A percentile compares a stretch with the other conserved stretches of the same genome.
These are phyloP conservation scores for Zygosaccharomyces rouxii DNA, from an alignment of 805 yeast genomes.

Conservation along the genomic window DNA sequence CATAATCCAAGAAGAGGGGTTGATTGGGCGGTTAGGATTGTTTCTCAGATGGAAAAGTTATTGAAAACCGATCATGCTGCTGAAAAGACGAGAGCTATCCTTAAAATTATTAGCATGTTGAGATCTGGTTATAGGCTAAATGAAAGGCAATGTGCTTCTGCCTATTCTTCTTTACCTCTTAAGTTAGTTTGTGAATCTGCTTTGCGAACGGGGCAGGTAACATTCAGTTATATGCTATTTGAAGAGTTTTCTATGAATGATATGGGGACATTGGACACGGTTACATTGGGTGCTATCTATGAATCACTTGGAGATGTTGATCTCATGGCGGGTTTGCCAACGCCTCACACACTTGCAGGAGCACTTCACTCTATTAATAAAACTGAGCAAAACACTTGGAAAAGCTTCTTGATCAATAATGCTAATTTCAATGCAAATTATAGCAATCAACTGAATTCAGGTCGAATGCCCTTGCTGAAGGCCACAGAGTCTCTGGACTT, in stretches of 20 bases:
- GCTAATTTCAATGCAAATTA: conserved; percentile 50
- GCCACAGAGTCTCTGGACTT: conserved; percentile 51
- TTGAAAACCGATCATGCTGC: conserved; percentile 4
- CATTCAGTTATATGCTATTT: conserved; percentile 35
- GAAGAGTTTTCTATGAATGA: conserved; percentile 31
- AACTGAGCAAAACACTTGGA: conserved; percentile 35
- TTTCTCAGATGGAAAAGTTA: conserved; percentile 6
- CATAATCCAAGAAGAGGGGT: conserved; percentile 12
- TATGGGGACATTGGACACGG: conserved; percentile 9
- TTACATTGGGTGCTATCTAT: conserved; percentile 39
- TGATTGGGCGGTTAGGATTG: conserved; percentile 12
- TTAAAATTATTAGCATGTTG: conserved; percentile 28
- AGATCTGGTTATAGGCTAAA: conserved; percentile 24
- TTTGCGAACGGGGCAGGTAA: conserved; percentile 17
- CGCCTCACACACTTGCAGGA: conserved; percentile 47
- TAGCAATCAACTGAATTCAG: conserved; percentile 1
- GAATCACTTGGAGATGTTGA: conserved; percentile 57
- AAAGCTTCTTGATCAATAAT: conserved; percentile 49
- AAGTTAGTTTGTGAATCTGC: conserved; percentile 12
- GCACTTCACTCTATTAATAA: conserved; percentile 43
- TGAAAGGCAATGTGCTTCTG: conserved; percentile 12
- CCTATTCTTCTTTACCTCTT: conserved; percentile 23
- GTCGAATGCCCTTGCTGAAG: conserved; percentile 24
- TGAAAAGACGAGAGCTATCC: conserved; percentile 15
- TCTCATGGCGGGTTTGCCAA: conserved; percentile 60